Evolutionary conservation across 1,284 basidiomycete genomes (phyloP).

Genomic region (Fomes fomentarius): DNA sequence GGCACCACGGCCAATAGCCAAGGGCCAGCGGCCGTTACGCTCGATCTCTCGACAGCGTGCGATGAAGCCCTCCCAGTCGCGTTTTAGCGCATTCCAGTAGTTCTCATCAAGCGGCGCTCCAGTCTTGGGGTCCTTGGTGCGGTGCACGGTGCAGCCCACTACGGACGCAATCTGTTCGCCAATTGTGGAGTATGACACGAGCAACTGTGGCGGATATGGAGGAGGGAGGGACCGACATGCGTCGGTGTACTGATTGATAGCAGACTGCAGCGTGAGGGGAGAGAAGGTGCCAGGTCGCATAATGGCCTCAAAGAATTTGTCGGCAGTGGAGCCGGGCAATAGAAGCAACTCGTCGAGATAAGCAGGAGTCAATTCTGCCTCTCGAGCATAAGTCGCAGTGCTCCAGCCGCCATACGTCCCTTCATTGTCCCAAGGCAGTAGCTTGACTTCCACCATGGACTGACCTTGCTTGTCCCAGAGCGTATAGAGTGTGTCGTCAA

Average conservation of each 20-base stretch:
- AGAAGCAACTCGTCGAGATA: slow-evolving; percentile 85
- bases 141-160: slow-evolving; percentile 83
- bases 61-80: slow-evolving; percentile 93
- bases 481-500: slow-evolving; percentile 55
- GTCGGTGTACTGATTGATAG: slow-evolving; percentile 81
- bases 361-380: slow-evolving; percentile 81
- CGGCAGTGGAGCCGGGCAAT: slow-evolving; percentile 70
- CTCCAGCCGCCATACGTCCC: slow-evolving; percentile 49
- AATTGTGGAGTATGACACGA: slow-evolving; percentile 65
- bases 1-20: slow-evolving; percentile 62
- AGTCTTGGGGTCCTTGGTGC: slow-evolving; percentile 76
- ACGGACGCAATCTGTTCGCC: slow-evolving; percentile 79
- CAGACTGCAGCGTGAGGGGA: slow-evolving; percentile 74
- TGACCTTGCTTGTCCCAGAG: slow-evolving; percentile 81
- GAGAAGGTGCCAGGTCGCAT: slow-evolving; percentile 90
- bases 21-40: slow-evolving; percentile 82
- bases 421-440: slow-evolving; percentile 44
- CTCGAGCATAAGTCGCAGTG: slow-evolving; percentile 56
- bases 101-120: slow-evolving; percentile 78
- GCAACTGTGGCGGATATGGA: slow-evolving; percentile 55
- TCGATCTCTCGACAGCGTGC: slow-evolving; percentile 88
- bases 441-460: slow-evolving; percentile 66
- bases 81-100: slow-evolving; percentile 83
- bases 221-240: slow-evolving; percentile 70
- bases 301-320: slow-evolving; percentile 81